Evolutionary conservation across 371 early-diverging fungal species (phyloP).

Genomic region (Mycotypha africana): DNA sequence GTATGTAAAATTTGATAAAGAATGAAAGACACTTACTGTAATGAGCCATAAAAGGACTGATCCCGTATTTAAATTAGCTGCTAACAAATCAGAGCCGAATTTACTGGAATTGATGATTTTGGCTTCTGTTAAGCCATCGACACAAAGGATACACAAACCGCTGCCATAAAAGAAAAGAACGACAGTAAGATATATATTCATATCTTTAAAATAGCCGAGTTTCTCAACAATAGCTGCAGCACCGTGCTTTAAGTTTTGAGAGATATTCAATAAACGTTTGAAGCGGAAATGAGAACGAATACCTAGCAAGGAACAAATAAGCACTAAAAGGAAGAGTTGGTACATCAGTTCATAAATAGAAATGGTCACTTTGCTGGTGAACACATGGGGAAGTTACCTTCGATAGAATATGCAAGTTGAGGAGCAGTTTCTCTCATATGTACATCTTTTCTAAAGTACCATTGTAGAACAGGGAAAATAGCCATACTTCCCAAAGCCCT

Average conservation of each 20-base stretch:
- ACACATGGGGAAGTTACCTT: too few relatives aligned
- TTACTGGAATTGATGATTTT: conserved; percentile 25
- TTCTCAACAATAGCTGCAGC: conserved; percentile 22
- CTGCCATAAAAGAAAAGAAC: conserved; percentile 23
- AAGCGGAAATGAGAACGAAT: conserved; percentile 39
- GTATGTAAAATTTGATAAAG: too few relatives aligned
- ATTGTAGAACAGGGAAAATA: conserved; percentile 43
- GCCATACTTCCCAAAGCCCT: conserved; percentile 38
- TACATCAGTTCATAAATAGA: too few relatives aligned
- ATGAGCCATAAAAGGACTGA: conserved; percentile 28
- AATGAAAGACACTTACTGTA: conserved; percentile 22
- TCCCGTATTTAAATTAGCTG: conserved; percentile 27
- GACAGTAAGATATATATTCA: conserved; percentile 38
- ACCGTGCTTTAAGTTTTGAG: conserved; percentile 11
- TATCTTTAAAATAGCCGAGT: conserved; percentile 41
- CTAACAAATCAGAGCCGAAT: conserved; percentile 31
- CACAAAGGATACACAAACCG: conserved; percentile 30
- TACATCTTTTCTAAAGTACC: conserved; percentile 22
- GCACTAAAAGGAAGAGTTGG: conserved; percentile 12
- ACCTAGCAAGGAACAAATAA: conserved; percentile 31
- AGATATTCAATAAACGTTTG: conserved; percentile 17
- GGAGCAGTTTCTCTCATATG: conserved; percentile 32
- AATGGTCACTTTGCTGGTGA: too few relatives aligned
- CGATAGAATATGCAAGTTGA: conserved; percentile 36
- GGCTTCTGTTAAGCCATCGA: conserved; percentile 30